Evolutionary conservation across 2,329 filamentous ascomycete genomes (phyloP), one percentile per base, ranked within the genome.

Genomic region (Amauroascus verrucosus): DNA sequence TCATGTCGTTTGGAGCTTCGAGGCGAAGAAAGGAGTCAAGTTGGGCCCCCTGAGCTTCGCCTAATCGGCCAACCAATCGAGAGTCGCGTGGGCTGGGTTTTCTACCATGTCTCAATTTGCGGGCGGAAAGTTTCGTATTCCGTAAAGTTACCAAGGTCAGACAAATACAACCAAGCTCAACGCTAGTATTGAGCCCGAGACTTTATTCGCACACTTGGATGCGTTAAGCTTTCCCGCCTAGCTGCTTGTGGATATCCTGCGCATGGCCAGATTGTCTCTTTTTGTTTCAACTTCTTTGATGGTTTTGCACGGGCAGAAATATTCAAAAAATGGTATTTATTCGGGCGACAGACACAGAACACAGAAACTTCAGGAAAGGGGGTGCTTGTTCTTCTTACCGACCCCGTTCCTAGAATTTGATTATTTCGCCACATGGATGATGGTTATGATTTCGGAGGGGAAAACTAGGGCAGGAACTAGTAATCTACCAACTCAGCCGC

Each of bases 151-250:
- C 48, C 48, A 43, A n/a, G 13, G 7, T 11, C n/a, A 6, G 20
- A 7, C 4, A 30, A 5, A 3, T 32, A 32, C 24, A 11, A 37
- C 35, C 18, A 50, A 50, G 48, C 48, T 50, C 48, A 50, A 43
- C 35, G 37, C 48, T 50, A 50, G 48, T 50, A 50, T 43, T 43
- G n/a, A 43, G n/a, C 22, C 48, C 24, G 26, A 16, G 8, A 37
- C 37, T 20, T 43, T 43, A 38, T 48, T 26, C 18, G 32, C 13
- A 9, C 4, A 22, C n/a, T 43, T 14, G 30, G 20, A 28, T 6
- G 16, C 13, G 20, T 26, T 35, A 48, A 38, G 32, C 33, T 38
- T 48, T 37, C 16, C 32, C 28, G 46, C 20, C 33, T 48, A 48
- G 46, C 46, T 13, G 20, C 9, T 37, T 48, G 33, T 26, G 46